phyloP scores from a whole-genome alignment of 805 yeast species.

The Kodamaea sagamina region DNA sequence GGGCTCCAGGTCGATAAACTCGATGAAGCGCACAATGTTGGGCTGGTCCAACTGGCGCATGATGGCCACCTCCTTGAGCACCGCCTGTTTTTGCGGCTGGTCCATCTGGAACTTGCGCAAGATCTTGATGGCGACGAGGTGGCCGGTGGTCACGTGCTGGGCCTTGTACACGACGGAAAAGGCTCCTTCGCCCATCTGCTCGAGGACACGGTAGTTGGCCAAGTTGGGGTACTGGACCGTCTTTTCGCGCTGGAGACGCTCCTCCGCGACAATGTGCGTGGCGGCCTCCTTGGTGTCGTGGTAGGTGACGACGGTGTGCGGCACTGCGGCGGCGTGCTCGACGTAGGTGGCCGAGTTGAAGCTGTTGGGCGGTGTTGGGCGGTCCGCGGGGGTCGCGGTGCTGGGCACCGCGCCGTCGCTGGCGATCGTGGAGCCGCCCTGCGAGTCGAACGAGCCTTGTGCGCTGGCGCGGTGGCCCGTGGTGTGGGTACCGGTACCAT shows the following conservation, averaged over 20 bases:
- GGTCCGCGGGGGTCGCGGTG: not conserved
- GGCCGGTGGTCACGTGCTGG: conserved; percentile 35
- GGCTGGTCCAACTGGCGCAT: conserved; percentile 67
- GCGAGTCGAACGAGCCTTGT: conserved; percentile 6
- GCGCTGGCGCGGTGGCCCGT: no score
- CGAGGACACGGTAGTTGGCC: conserved; percentile 46
- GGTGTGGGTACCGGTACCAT: no score
- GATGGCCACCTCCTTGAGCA: conserved; percentile 76
- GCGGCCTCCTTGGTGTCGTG: conserved; percentile 29
- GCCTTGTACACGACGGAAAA: conserved; percentile 76
- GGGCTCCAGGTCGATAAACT: conserved; percentile 62
- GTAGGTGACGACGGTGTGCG: conserved; percentile 3
- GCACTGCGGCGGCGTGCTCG: conserved; percentile 3
- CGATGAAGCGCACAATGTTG: conserved; percentile 63
- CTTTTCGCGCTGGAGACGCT: conserved; percentile 26
- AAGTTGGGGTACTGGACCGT: conserved; percentile 36
- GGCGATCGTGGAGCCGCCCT: conserved; percentile 4
- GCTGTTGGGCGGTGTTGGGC: conserved; percentile 7
- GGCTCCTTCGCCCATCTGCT: conserved; percentile 78
- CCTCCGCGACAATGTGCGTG: conserved; percentile 39
- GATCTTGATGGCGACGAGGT: conserved; percentile 54
- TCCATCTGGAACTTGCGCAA: conserved; percentile 73
- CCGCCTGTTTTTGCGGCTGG: conserved; percentile 62
- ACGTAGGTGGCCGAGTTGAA: conserved; percentile 2
- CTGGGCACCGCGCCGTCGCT: conserved; percentile 5